phyloP scores from a whole-genome alignment of 202 grass and related monocot genomes.

The Schoenoplectus triqueter region DNA sequence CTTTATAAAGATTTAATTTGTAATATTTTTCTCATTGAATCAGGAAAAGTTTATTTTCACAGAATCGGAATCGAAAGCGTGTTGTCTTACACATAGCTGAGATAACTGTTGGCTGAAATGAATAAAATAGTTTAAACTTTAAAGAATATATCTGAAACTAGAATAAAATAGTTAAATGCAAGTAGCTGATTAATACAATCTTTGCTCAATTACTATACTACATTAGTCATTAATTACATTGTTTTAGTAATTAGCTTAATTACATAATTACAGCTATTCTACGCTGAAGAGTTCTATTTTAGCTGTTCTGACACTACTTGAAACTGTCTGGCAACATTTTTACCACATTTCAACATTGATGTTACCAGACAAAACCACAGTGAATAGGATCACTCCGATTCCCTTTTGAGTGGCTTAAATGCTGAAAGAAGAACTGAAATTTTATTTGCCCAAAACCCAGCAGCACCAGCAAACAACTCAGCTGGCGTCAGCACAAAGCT shows the following conservation, averaged over 20 bases:
- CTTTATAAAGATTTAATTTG: too few species aligned
- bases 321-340: not conserved
- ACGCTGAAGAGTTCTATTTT: not conserved
- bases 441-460: slow-evolving; percentile 70
- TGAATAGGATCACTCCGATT: slow-evolving; percentile 31
- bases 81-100: too few species aligned
- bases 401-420: slow-evolving; percentile 77
- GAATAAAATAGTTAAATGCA: not conserved
- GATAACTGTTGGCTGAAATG: too few species aligned
- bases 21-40: not conserved
- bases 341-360: not conserved
- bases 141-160: not conserved
- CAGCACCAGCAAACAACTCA: slow-evolving; percentile 62
- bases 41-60: not conserved
- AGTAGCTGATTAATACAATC: not conserved
- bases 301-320: not conserved
- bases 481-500: slow-evolving; percentile 51
- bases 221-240: not conserved
- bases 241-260: not conserved
- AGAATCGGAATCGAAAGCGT: too few species aligned
- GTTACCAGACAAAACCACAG: not conserved
- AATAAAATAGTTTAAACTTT: not conserved
- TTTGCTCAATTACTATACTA: not conserved
- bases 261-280: not conserved
- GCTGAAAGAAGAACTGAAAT: slow-evolving; percentile 69